Evolutionary conservation across 2,329 filamentous ascomycete species (phyloP).

Genomic region (Aspergillus fumigatiaffinis): DNA sequence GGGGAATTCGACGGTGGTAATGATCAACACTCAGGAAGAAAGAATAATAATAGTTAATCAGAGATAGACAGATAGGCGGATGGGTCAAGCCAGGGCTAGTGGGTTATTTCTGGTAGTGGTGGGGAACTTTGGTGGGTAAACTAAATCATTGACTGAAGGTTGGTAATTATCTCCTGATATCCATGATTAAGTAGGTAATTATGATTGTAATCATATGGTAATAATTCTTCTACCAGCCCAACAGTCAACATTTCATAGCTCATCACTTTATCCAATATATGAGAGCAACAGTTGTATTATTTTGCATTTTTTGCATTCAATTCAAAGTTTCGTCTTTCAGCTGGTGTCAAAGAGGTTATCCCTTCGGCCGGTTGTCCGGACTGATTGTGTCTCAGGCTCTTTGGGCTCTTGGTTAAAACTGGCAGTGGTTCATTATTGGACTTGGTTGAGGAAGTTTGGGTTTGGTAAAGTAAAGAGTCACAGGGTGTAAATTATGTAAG

Average conservation of each 20-base stretch:
- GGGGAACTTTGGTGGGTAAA: not conserved
- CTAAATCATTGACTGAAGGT: not conserved
- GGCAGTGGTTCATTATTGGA: not conserved
- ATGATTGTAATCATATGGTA: not conserved
- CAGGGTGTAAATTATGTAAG: not conserved
- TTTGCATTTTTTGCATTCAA: not conserved
- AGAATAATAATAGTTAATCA: not conserved
- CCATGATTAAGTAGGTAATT: not conserved
- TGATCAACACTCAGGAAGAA: not conserved
- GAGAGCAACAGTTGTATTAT: not conserved
- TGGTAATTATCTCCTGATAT: not conserved
- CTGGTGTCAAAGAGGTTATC: not conserved
- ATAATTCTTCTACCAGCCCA: not conserved
- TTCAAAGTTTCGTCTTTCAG: not conserved
- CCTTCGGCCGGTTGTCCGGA: not conserved
- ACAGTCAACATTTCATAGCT: too few species aligned
- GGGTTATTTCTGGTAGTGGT: not conserved
- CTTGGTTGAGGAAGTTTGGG: not conserved
- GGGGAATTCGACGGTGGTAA: not conserved
- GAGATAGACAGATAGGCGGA: conserved; percentile 1
- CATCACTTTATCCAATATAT: not conserved
- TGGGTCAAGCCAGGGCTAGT: not conserved
- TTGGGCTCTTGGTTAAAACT: not conserved
- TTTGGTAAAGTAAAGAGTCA: not conserved
- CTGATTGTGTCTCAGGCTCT: not conserved